A percentile compares a stretch with the other conserved stretches of the same genome.
Conservation (phyloP, 164 flowering plant genomes). For the Berberis thunbergii region DNA sequence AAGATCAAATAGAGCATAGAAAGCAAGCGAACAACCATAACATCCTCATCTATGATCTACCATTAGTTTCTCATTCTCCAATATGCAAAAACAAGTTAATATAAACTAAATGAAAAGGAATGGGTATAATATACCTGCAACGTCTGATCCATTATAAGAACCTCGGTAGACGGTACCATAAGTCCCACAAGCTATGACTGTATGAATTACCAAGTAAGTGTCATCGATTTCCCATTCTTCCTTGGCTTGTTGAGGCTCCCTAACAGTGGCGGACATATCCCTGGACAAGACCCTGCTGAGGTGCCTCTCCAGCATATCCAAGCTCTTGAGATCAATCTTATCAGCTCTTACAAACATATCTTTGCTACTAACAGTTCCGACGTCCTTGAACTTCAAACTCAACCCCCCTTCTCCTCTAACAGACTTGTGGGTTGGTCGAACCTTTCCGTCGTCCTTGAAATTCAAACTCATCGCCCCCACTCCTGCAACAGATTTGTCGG, state of each 20-base stretch:
- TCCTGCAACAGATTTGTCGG: constrained; percentile 11
- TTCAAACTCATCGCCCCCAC: background rate
- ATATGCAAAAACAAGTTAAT: too few species aligned
- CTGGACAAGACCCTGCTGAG: constrained; percentile 70
- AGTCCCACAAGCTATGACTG: constrained; percentile 72
- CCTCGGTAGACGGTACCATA: constrained; percentile 87
- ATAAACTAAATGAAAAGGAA: background rate
- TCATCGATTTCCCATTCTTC: constrained; percentile 92
- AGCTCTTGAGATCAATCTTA: constrained; percentile 68
- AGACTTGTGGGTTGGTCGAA: too few species aligned
- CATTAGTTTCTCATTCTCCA: too few species aligned
- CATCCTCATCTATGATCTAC: too few species aligned
- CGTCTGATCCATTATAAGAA: constrained; percentile 62
- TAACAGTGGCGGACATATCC: constrained; percentile 7
- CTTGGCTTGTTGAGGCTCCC: constrained; percentile 17
- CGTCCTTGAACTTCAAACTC: constrained; percentile 25
- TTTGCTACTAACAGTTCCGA: constrained; percentile 35
- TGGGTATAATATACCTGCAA: constrained; percentile 56
- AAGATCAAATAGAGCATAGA: too few species aligned
- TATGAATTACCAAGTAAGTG: constrained; percentile 52
- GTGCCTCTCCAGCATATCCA: constrained; percentile 71
- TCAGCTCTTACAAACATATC: constrained; percentile 72
- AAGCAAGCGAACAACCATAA: too few species aligned
- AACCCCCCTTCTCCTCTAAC: constrained; percentile 3
- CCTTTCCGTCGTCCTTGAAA: too few species aligned